phyloP scores from a whole-genome alignment of 2,329 filamentous ascomycete species.

The Tolypocladium pustulatum region DNA sequence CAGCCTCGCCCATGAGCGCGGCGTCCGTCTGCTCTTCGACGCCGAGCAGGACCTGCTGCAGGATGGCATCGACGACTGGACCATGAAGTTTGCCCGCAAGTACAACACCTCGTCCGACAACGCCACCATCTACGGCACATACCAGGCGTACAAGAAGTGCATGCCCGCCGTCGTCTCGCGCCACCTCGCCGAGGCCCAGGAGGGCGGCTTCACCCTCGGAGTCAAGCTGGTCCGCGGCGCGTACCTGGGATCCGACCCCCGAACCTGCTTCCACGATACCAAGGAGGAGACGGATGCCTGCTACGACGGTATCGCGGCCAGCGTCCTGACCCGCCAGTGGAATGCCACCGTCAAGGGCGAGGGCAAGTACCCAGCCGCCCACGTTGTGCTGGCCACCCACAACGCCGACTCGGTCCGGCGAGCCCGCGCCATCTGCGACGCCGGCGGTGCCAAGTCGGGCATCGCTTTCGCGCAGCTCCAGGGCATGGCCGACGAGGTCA shows the following conservation, averaged over 20 bases:
- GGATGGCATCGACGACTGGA: slow-evolving; percentile 72
- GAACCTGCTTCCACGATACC: slow-evolving; percentile 60
- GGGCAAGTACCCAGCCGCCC: slow-evolving; percentile 43
- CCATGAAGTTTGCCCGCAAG: slow-evolving; percentile 61
- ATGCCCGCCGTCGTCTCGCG: slow-evolving; percentile 43
- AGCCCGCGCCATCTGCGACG: slow-evolving; percentile 40
- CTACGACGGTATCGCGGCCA: slow-evolving; percentile 62
- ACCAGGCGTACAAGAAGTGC: slow-evolving; percentile 66
- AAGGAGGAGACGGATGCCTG: slow-evolving; percentile 60
- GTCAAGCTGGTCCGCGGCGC: slow-evolving; percentile 69
- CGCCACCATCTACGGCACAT: slow-evolving; percentile 70
- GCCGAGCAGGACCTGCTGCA: slow-evolving; percentile 77
- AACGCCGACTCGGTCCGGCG: slow-evolving; percentile 62
- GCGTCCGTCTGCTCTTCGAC: slow-evolving; percentile 70
- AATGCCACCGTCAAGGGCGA: slow-evolving; percentile 22
- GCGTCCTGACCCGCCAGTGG: slow-evolving; percentile 50
- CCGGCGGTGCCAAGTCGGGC: slow-evolving; percentile 26
- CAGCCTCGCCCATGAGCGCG: slow-evolving; percentile 55
- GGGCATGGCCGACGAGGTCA: slow-evolving; percentile 94
- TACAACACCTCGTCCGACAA: slow-evolving; percentile 58
- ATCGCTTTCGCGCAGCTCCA: slow-evolving; percentile 59
- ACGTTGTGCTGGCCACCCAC: slow-evolving; percentile 71
- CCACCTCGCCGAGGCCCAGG: slow-evolving; percentile 49
- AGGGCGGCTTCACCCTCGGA: slow-evolving; percentile 55
- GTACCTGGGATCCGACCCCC: slow-evolving; percentile 60